phyloP scores from a whole-genome alignment of 306 rosid genomes.

The Ochetophila trinervis region DNA sequence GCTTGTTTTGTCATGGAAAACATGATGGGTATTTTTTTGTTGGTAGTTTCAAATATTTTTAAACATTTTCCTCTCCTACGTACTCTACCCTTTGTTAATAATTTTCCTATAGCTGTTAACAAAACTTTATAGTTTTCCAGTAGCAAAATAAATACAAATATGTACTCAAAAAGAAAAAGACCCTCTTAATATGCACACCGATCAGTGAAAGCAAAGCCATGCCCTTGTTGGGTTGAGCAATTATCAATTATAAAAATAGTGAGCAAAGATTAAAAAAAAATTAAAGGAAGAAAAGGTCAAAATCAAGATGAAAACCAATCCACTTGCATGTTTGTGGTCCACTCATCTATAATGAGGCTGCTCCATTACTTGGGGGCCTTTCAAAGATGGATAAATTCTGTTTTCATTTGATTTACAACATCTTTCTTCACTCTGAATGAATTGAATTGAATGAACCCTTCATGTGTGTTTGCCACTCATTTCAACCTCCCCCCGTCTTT shows the following conservation, averaged over 20 bases:
- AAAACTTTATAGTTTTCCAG: background rate
- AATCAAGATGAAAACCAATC: conserved; percentile 25
- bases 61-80: background rate
- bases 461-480: conserved; percentile 12
- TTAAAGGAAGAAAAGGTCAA: conserved; percentile 11
- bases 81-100: background rate
- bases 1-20: background rate
- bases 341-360: conserved; percentile 36
- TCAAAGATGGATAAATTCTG: conserved; percentile 23
- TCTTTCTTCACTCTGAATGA: background rate
- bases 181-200: background rate
- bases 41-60: background rate
- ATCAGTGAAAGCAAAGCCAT: background rate
- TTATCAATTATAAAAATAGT: background rate
- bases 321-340: conserved; percentile 29
- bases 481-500: conserved; percentile 8
- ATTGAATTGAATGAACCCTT: conserved; percentile 1
- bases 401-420: conserved; percentile 9
- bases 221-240: too few relatives aligned
- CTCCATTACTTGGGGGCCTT: conserved; percentile 29
- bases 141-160: background rate
- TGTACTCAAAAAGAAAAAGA: background rate
- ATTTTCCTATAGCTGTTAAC: conserved; percentile 10
- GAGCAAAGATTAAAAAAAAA: background rate
- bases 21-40: too few relatives aligned